Percentiles rank a stretch among this genome's conserved stretches.
Evolutionary conservation across 2,329 filamentous ascomycete genomes (phyloP).

Genomic region (Coniella lustricola): DNA sequence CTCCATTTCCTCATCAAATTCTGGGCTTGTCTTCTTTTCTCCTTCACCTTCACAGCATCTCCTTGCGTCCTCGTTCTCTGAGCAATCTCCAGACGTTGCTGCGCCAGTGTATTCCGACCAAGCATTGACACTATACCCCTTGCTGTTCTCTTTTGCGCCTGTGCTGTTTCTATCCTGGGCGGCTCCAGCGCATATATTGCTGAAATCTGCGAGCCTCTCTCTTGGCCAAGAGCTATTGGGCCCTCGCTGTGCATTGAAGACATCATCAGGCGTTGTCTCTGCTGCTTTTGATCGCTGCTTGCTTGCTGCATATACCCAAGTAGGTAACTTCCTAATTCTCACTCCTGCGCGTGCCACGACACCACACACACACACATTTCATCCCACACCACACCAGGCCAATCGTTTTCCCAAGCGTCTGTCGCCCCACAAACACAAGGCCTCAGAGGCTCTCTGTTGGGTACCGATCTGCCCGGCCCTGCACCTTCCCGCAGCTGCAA

Average conservation of each 20-base stretch:
- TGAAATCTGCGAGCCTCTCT: not conserved
- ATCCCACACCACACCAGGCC: slow-evolving; percentile 7
- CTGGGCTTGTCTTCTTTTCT: slow-evolving; percentile 4
- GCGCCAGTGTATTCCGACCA: too few species aligned
- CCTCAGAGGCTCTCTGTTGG: slow-evolving; percentile 10
- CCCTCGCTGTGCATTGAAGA: slow-evolving; percentile 8
- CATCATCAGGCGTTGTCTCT: slow-evolving; percentile 6
- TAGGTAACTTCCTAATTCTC: slow-evolving; percentile 12
- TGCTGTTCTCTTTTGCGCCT: not conserved
- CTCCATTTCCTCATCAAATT: slow-evolving; percentile 3
- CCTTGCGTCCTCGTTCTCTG: slow-evolving; percentile 10
- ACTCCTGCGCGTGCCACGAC: slow-evolving; percentile 15
- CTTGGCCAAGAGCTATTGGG: slow-evolving; percentile 2
- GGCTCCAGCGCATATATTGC: slow-evolving; percentile 2
- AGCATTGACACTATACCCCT: slow-evolving; percentile 3
- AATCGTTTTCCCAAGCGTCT: slow-evolving; percentile 6
- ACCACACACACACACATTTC: slow-evolving; percentile 12
- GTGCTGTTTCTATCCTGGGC: not conserved
- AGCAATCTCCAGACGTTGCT: not conserved
- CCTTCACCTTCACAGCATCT: slow-evolving; percentile 8
- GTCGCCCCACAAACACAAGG: slow-evolving; percentile 14
- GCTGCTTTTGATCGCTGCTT: slow-evolving; percentile 8
- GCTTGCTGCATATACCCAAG: slow-evolving; percentile 6
- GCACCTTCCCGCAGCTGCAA: slow-evolving; percentile 18
- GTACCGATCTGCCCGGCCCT: slow-evolving; percentile 14